Conservation (phyloP, 352 stramenopile species). For the Blastocystis sp. region DNA sequence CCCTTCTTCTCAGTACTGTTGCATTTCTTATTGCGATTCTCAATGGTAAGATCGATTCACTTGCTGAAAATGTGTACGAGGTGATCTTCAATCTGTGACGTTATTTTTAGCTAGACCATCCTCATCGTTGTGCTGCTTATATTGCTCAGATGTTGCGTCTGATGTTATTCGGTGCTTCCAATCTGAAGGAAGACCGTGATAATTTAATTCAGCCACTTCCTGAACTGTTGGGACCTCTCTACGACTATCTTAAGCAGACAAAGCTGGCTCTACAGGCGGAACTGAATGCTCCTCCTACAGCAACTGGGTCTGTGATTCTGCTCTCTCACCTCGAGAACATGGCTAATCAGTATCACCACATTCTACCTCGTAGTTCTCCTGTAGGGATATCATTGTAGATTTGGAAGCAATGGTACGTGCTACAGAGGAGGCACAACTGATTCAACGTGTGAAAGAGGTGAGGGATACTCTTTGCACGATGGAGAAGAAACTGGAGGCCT, state of each 20-base stretch:
- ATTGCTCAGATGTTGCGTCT: constrained; percentile 58
- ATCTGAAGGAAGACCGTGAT: neutral
- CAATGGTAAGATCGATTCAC: constrained; percentile 21
- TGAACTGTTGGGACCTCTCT: constrained; percentile 45
- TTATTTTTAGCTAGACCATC: constrained; percentile 6
- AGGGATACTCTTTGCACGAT: neutral
- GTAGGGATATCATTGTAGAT: neutral
- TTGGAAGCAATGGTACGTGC: neutral
- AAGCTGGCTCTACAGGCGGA: constrained; percentile 54
- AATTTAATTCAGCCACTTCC: neutral
- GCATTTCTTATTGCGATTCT: neutral
- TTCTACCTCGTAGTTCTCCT: neutral
- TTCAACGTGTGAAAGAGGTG: neutral
- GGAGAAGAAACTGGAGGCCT: neutral
- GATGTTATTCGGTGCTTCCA: constrained; percentile 30
- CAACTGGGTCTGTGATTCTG: constrained; percentile 28
- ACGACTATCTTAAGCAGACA: constrained; percentile 42
- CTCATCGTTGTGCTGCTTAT: constrained; percentile 44
- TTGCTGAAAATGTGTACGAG: constrained; percentile 36
- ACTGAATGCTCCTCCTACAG: constrained; percentile 17
- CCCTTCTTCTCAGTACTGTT: neutral
- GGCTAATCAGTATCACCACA: neutral
- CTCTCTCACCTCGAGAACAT: constrained; percentile 19
- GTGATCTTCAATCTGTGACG: neutral
- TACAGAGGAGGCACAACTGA: too few species aligned